Conservation (phyloP, 352 stramenopile species). For the Peronospora farinosa region DNA sequence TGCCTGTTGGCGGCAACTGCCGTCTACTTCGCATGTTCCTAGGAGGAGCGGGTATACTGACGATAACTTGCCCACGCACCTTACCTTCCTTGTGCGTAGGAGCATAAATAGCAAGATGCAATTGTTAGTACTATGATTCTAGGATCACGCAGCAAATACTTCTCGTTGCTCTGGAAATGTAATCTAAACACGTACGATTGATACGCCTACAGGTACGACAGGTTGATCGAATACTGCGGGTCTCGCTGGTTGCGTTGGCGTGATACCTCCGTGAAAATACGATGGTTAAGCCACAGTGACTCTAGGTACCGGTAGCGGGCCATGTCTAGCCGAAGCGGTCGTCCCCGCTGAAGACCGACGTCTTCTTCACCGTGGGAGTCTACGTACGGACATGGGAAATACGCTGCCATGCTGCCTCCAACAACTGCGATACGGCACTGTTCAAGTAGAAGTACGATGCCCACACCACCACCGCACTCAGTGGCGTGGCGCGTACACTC, state of each 20-base stretch:
- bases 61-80: constrained; percentile 48
- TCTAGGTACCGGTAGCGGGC: constrained; percentile 69
- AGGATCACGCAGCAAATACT: background rate
- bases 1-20: constrained; percentile 59
- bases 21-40: constrained; percentile 73
- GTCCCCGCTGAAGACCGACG: constrained; percentile 67
- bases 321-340: constrained; percentile 69
- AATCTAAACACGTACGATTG: constrained; percentile 1
- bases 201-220: constrained; percentile 71
- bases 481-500: constrained; percentile 81
- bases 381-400: constrained; percentile 84
- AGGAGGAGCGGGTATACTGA: constrained; percentile 72
- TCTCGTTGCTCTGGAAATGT: constrained; percentile 1
- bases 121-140: background rate
- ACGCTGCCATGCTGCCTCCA: constrained; percentile 77
- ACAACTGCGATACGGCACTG: constrained; percentile 81
- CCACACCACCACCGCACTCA: constrained; percentile 80
- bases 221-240: constrained; percentile 80
- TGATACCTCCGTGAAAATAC: constrained; percentile 81
- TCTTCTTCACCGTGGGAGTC: constrained; percentile 84
- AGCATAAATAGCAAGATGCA: background rate
- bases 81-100: constrained; percentile 52
- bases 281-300: constrained; percentile 79
- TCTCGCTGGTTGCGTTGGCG: constrained; percentile 83
- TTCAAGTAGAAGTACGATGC: constrained; percentile 77